Evolutionary conservation across 129 eudicot species (phyloP).

Genomic region (Chrysanthemum lavandulifolium): DNA sequence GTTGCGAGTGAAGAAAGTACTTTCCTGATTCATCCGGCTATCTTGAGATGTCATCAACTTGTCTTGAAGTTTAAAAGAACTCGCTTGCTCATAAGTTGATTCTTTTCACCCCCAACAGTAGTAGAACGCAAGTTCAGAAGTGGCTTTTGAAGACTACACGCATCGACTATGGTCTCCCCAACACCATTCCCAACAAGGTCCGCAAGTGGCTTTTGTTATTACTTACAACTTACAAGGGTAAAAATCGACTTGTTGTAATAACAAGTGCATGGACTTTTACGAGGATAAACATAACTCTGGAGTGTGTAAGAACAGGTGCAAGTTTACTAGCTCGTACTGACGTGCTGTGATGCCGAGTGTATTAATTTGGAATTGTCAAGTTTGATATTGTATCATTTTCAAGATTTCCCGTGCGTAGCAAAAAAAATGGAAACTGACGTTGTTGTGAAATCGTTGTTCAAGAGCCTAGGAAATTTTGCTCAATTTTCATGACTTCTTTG

Average conservation of each 20-base stretch:
- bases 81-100: neutral
- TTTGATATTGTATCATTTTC: constrained; percentile 12
- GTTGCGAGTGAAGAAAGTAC: no score
- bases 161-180: neutral
- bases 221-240: constrained; percentile 32
- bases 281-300: constrained; percentile 53
- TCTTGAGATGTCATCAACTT: constrained; percentile 50
- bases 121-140: constrained; percentile 38
- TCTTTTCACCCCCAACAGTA: constrained; percentile 24
- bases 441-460: constrained; percentile 22
- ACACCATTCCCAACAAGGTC: constrained; percentile 24
- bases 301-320: constrained; percentile 64
- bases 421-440: constrained; percentile 18
- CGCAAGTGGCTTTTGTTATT: constrained; percentile 43
- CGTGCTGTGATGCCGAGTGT: constrained; percentile 57
- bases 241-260: constrained; percentile 63
- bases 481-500: constrained; percentile 9
- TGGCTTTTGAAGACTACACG: constrained; percentile 54
- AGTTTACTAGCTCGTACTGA: constrained; percentile 20
- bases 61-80: constrained; percentile 59
- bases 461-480: constrained; percentile 32
- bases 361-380: no score
- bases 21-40: no score
- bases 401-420: constrained; percentile 1
- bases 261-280: constrained; percentile 52